Percentiles rank a stretch among this genome's conserved stretches.
phyloP scores from a whole-genome alignment of 768 basidiomycete genomes.

The Amanita exitialis region DNA sequence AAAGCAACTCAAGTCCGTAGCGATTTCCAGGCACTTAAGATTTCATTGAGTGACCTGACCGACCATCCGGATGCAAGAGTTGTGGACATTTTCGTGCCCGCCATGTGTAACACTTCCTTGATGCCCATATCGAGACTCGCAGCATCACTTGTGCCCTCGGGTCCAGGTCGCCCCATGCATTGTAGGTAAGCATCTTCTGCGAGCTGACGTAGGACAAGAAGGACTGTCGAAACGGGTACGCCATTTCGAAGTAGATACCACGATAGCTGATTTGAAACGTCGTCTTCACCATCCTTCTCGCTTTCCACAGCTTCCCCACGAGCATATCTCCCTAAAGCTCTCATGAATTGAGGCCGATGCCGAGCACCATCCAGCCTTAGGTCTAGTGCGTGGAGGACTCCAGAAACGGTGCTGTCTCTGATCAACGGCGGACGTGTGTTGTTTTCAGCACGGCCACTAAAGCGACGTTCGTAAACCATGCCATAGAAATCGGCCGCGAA shows the following conservation, averaged over 20 bases:
- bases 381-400: slow-evolving; percentile 55
- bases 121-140: slow-evolving; percentile 41
- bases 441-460: slow-evolving; percentile 62
- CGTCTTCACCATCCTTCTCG: slow-evolving; percentile 11
- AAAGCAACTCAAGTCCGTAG: background rate
- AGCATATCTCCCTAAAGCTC: slow-evolving; percentile 43
- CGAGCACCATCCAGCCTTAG: slow-evolving; percentile 40
- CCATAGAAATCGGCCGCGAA: slow-evolving; percentile 72
- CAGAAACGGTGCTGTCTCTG: slow-evolving; percentile 61
- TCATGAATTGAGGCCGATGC: slow-evolving; percentile 26
- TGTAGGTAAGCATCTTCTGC: slow-evolving; percentile 54
- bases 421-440: slow-evolving; percentile 59
- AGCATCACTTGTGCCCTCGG: slow-evolving; percentile 38
- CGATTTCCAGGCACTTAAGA: slow-evolving; percentile 46
- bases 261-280: slow-evolving; percentile 32
- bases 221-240: slow-evolving; percentile 61
- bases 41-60: slow-evolving; percentile 56
- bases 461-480: slow-evolving; percentile 63
- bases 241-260: slow-evolving; percentile 68
- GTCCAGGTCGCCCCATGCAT: slow-evolving; percentile 36
- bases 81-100: slow-evolving; percentile 74
- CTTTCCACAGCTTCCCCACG: slow-evolving; percentile 20
- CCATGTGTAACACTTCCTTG: slow-evolving; percentile 76
- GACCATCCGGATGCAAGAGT: slow-evolving; percentile 66
- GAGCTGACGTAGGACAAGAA: slow-evolving; percentile 49